Evolutionary conservation across 192 early-diverging fungal genomes (phyloP).

Genomic region (Umbelopsis isabellina): DNA sequence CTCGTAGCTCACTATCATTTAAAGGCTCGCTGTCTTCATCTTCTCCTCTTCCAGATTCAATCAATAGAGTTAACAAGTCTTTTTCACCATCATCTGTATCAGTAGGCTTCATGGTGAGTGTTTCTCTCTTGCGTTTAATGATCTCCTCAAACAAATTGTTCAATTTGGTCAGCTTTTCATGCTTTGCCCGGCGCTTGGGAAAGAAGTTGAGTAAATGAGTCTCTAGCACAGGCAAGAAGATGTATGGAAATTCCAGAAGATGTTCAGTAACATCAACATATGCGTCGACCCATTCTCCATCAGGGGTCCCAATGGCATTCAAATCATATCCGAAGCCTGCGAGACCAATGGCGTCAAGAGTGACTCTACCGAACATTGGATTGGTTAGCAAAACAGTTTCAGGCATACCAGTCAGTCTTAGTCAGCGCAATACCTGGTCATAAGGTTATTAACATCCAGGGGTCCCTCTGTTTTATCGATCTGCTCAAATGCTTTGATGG

Average conservation of each 20-base stretch:
- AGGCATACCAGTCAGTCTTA: neutral
- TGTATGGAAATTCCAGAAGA: neutral
- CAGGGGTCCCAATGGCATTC: neutral
- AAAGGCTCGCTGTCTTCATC: constrained; percentile 43
- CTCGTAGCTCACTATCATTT: constrained; percentile 41
- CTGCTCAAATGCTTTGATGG: neutral
- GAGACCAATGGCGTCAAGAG: constrained; percentile 28
- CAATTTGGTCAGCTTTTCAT: neutral
- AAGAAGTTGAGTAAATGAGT: constrained; percentile 25
- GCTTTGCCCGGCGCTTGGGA: neutral
- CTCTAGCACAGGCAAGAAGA: neutral
- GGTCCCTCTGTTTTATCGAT: constrained; percentile 11
- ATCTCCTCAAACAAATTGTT: constrained; percentile 1
- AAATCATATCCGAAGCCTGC: constrained; percentile 29
- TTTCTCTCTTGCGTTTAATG: constrained; percentile 5
- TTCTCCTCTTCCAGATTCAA: constrained; percentile 47
- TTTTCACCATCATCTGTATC: constrained; percentile 19
- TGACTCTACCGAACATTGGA: constrained; percentile 3
- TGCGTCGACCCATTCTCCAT: constrained; percentile 6
- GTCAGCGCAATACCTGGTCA: neutral
- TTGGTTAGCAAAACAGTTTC: neutral
- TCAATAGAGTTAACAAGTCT: constrained; percentile 51
- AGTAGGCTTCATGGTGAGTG: neutral
- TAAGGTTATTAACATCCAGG: neutral
- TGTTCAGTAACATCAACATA: constrained; percentile 11